Conservation (phyloP, 129 eudicot genomes). For the Lonicera japonica region DNA sequence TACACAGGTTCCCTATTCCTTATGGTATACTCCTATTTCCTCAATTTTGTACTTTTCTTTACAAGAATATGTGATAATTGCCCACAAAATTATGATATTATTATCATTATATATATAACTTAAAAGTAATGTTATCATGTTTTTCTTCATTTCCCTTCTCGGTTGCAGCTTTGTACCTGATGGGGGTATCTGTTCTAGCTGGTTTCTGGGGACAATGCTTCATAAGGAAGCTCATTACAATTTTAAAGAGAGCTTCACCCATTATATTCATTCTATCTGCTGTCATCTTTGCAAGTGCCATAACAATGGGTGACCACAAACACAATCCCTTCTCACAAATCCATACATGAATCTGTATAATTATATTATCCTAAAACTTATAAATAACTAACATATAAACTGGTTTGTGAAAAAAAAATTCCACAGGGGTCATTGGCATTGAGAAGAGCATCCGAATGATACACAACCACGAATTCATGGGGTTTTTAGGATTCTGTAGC, state of each 20-base stretch:
- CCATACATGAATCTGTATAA: no score
- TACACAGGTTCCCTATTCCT: slow-evolving; percentile 76
- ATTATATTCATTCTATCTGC: slow-evolving; percentile 84
- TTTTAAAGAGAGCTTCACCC: slow-evolving; percentile 65
- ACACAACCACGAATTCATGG: slow-evolving; percentile 81
- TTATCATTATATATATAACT: no score
- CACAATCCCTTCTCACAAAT: no score
- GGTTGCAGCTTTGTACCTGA: slow-evolving; percentile 76
- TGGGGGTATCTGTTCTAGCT: slow-evolving; percentile 65
- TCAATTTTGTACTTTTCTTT: no score
- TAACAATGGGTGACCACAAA: slow-evolving; percentile 61
- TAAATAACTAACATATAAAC: no score
- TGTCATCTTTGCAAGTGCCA: slow-evolving; percentile 86
- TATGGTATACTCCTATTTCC: slow-evolving; percentile 35
- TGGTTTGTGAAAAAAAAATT: background rate
- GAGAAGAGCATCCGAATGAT: slow-evolving; percentile 70
- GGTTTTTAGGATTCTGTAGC: slow-evolving; percentile 70
- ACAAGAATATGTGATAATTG: no score
- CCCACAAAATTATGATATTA: no score
- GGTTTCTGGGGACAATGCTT: slow-evolving; percentile 89
- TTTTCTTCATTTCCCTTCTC: background rate
- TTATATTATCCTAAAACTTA: background rate
- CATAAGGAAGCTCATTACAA: slow-evolving; percentile 60
- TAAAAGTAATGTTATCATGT: no score
- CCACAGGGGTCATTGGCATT: slow-evolving; percentile 75